A percentile compares a stretch with the other conserved stretches of the same genome.
Evolutionary conservation across 306 rosid species (phyloP).

Genomic region (Cicer arietinum): DNA sequence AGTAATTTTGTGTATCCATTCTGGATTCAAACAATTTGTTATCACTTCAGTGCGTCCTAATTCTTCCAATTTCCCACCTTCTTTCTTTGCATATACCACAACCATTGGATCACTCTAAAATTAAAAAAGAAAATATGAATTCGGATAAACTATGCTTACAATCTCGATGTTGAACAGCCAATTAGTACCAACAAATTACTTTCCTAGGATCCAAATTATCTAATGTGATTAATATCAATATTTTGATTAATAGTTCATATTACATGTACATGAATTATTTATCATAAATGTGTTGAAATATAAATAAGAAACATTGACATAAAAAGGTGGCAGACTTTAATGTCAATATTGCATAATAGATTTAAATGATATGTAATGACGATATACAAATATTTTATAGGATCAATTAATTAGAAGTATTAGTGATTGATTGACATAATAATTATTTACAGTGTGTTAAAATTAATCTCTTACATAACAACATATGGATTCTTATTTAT

Average conservation of each 20-base stretch:
- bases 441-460: no score
- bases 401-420: no score
- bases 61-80: constrained; percentile 68
- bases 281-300: no score
- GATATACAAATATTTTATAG: no score
- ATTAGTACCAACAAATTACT: background rate
- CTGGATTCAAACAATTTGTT: constrained; percentile 69
- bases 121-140: background rate
- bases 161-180: background rate
- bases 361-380: no score
- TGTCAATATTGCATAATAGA: no score
- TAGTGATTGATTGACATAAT: no score
- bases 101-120: constrained; percentile 89
- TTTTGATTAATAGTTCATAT: no score
- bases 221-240: no score
- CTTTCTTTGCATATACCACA: constrained; percentile 58
- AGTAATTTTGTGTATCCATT: constrained; percentile 74
- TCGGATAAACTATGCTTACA: constrained; percentile 3
- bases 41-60: constrained; percentile 88
- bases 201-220: no score
- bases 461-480: no score
- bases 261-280: no score
- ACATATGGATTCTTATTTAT: background rate
- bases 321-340: background rate
- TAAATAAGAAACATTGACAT: background rate